Conservation (phyloP, 2,329 filamentous ascomycete genomes). For the Sarocladium kiliense region DNA sequence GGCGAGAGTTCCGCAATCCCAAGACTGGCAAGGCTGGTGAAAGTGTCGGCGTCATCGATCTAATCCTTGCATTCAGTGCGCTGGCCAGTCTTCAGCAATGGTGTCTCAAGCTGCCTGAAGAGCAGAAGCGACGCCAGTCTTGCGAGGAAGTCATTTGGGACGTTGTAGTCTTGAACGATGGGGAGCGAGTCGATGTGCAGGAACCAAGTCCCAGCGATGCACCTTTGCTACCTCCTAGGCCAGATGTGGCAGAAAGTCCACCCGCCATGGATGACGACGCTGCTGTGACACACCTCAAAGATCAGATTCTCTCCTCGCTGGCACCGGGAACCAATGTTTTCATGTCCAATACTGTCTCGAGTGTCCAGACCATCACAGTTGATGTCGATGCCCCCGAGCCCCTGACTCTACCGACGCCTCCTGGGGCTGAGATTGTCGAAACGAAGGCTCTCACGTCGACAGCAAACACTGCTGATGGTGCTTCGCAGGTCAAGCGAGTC, state of each 20-base stretch:
- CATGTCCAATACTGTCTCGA: slow-evolving; percentile 54
- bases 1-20: slow-evolving; percentile 59
- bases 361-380: slow-evolving; percentile 59
- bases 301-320: slow-evolving; percentile 49
- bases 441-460: slow-evolving; percentile 30
- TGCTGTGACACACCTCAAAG: slow-evolving; percentile 38
- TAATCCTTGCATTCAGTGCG: slow-evolving; percentile 56
- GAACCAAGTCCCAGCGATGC: slow-evolving; percentile 7
- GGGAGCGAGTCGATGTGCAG: slow-evolving; percentile 49
- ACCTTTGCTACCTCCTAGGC: background rate
- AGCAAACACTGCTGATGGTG: slow-evolving; percentile 9
- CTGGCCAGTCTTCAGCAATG: slow-evolving; percentile 57
- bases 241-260: background rate
- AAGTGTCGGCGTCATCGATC: slow-evolving; percentile 53
- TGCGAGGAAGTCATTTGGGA: slow-evolving; percentile 61
- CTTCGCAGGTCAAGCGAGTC: background rate
- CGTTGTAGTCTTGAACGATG: slow-evolving; percentile 57
- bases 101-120: slow-evolving; percentile 46
- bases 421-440: slow-evolving; percentile 55
- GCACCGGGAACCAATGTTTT: slow-evolving; percentile 53
- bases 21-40: slow-evolving; percentile 55
- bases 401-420: slow-evolving; percentile 47
- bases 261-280: slow-evolving; percentile 32
- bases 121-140: slow-evolving; percentile 40
- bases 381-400: slow-evolving; percentile 51